Evolutionary conservation across 2,329 filamentous ascomycete species (phyloP).

Genomic region (Fusarium tanahbumbuense): DNA sequence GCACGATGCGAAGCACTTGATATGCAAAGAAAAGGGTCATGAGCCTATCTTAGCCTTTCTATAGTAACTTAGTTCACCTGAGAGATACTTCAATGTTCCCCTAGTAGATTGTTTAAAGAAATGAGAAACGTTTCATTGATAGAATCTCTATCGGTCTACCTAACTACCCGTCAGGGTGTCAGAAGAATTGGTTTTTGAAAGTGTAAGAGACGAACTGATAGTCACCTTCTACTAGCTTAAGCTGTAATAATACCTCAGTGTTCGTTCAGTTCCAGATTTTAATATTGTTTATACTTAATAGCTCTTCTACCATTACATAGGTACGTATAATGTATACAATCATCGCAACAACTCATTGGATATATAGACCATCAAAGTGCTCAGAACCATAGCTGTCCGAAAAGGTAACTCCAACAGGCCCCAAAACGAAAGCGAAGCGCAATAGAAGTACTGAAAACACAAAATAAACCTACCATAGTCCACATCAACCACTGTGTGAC

Average conservation of each 20-base stretch:
- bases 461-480: neutral
- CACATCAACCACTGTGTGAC: neutral
- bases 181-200: neutral
- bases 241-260: neutral
- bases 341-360: neutral
- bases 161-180: neutral
- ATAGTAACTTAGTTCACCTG: neutral
- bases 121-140: neutral
- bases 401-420: neutral
- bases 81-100: neutral
- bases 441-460: neutral
- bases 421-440: neutral
- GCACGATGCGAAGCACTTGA: slow-evolving; percentile 13
- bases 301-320: neutral
- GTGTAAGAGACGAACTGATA: neutral
- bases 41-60: neutral
- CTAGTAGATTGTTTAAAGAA: neutral
- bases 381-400: neutral
- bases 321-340: neutral
- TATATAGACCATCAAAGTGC: neutral
- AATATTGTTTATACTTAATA: neutral
- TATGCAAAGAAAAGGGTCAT: neutral
- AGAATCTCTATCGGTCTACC: neutral
- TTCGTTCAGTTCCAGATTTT: neutral
- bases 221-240: neutral